Conservation (phyloP, 1,284 basidiomycete genomes). For the Moniliella sp. region DNA sequence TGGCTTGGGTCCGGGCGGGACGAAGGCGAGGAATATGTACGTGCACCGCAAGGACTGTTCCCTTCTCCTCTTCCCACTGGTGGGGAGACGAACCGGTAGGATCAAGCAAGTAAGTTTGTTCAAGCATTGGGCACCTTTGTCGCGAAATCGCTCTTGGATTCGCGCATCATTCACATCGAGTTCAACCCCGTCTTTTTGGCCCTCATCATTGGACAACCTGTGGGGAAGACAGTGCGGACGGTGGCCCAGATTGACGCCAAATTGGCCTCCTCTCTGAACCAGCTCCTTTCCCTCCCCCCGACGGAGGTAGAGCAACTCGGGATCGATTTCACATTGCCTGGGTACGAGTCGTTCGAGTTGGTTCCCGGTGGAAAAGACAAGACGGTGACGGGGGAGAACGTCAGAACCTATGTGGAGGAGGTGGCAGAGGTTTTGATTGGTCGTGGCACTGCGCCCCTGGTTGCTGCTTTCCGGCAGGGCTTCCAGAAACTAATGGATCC, state of each 20-base stretch:
- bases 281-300: slow-evolving; percentile 47
- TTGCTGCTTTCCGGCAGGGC: slow-evolving; percentile 34
- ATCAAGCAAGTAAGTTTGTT: too few species aligned
- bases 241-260: slow-evolving; percentile 54
- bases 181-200: slow-evolving; percentile 84
- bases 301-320: slow-evolving; percentile 56
- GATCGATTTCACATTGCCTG: slow-evolving; percentile 85
- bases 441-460: slow-evolving; percentile 20
- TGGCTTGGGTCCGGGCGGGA: slow-evolving; percentile 67
- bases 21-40: too few species aligned
- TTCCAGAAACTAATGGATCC: slow-evolving; percentile 67
- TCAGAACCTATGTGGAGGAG: slow-evolving; percentile 63
- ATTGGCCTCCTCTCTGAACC: slow-evolving; percentile 62
- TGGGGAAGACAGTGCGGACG: slow-evolving; percentile 57
- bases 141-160: slow-evolving; percentile 91
- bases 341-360: slow-evolving; percentile 65
- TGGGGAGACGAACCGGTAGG: too few species aligned
- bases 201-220: slow-evolving; percentile 59
- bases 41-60: too few species aligned
- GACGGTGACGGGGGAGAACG: slow-evolving; percentile 59
- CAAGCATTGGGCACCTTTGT: slow-evolving; percentile 82
- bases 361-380: slow-evolving; percentile 59
- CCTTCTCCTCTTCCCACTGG: too few species aligned
- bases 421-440: slow-evolving; percentile 32
- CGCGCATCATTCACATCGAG: slow-evolving; percentile 82